Evolutionary conservation across 805 yeast species (phyloP), one percentile per base, ranked within the genome.

Genomic region (Candida lessepsii): DNA sequence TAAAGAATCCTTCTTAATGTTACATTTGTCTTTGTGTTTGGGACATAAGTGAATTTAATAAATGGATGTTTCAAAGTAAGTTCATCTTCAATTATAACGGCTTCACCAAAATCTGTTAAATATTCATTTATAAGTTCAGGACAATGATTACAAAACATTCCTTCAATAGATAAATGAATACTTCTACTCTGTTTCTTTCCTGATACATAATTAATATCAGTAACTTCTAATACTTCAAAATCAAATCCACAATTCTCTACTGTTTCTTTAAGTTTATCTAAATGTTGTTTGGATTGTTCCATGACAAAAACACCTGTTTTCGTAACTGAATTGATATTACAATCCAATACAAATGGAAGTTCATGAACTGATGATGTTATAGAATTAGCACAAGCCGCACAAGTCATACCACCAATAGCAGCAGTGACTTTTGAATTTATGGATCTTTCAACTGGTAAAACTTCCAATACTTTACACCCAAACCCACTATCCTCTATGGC

Each of bases 101-200:
- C 76, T 25, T 73, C 75, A 39, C 86, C 89, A 47, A 70, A 78
- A 5, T 66, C 64, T 1, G 61, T 51, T 29, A 85, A 61, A 23
- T 73, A 73, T 3, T 66, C 59, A 52, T 71, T 73, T 21, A 84
- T 70, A 1, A 70, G 54, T 24, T 68, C 73, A 1, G 91, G 91
- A 54, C 91, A 85, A 52, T 80, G 77, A 10, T 70, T 75, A 60
- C 91, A 85, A 54, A 61, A 80, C 86, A 84, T 82, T 1, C 89
- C 89, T 1, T 66, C 67, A 7, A 83, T 68, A 30, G 64, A 68
- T 40, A 85, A 61, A 44, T 75, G 75, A 32, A 83, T 74, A 0
- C 80, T 68, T 48, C 91, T 69, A 3, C 83, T 66, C 32, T 61
- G 66, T 29, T 67, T 69, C 45, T 72, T 70, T 2, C 70, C 64